phyloP scores from a whole-genome alignment of 116 monocot genomes.

The Iris pallida region DNA sequence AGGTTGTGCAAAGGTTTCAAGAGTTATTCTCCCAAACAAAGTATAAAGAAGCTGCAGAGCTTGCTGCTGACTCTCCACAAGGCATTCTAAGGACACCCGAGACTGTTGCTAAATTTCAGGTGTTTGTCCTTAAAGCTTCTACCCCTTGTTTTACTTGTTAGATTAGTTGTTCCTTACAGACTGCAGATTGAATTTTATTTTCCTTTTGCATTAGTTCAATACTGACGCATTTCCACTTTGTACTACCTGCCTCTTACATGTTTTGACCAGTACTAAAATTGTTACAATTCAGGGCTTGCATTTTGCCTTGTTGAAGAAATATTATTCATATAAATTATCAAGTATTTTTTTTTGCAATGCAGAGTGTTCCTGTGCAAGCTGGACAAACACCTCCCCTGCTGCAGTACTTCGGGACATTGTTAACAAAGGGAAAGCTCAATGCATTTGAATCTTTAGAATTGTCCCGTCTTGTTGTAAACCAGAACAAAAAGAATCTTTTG shows the following conservation, averaged over 20 bases:
- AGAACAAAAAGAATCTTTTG: slow-evolving; percentile 98
- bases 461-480: slow-evolving; percentile 97
- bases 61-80: slow-evolving; percentile 99
- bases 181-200: no score
- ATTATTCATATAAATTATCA: neutral
- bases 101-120: slow-evolving; percentile 99
- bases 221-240: neutral
- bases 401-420: slow-evolving; percentile 97
- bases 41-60: slow-evolving; percentile 99
- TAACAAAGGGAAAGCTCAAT: slow-evolving; percentile 92
- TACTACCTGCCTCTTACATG: neutral
- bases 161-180: neutral
- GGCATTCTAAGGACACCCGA: slow-evolving; percentile 93
- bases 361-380: slow-evolving; percentile 97
- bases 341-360: slow-evolving; percentile 7
- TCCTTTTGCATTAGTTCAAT: no score
- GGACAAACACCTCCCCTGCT: slow-evolving; percentile 97
- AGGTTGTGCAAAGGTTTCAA: slow-evolving; percentile 99
- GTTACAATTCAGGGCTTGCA: neutral
- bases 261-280: neutral
- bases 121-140: slow-evolving; percentile 5
- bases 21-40: slow-evolving; percentile 97
- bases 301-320: slow-evolving; percentile 5
- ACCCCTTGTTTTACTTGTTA: neutral
- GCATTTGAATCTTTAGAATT: slow-evolving; percentile 93